Percentiles rank a stretch among this genome's conserved stretches.
These are phyloP conservation scores for Eutypa lata DNA, from an alignment of 2,329 filamentous ascomycete genomes.

Conservation along the genomic window DNA sequence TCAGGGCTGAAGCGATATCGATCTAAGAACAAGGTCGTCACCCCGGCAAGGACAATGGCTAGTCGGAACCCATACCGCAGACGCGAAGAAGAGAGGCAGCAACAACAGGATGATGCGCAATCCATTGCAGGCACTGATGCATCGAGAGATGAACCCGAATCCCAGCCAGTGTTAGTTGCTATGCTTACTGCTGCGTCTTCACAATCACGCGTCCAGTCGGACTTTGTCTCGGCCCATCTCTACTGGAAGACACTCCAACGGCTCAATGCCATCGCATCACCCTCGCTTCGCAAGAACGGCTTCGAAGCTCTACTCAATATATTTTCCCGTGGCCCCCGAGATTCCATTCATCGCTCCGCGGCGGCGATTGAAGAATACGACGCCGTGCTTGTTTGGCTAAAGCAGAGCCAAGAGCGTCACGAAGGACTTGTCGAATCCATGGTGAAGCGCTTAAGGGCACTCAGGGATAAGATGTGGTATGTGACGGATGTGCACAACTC, in stretches of 20 bases:
- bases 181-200: constrained; percentile 76
- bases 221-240: constrained; percentile 79
- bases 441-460: constrained; percentile 68
- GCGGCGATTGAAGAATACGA: constrained; percentile 76
- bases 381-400: constrained; percentile 79
- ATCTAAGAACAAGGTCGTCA: constrained; percentile 57
- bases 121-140: constrained; percentile 21
- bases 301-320: constrained; percentile 71
- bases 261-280: constrained; percentile 59
- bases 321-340: constrained; percentile 68
- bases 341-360: constrained; percentile 66
- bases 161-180: constrained; percentile 54
- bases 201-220: constrained; percentile 73
- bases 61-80: constrained; percentile 59
- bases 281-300: constrained; percentile 62
- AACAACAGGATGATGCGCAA: constrained; percentile 24
- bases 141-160: constrained; percentile 38
- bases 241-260: constrained; percentile 83
- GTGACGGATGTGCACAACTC: constrained; percentile 91
- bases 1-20: constrained; percentile 58
- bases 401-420: constrained; percentile 76
- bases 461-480: constrained; percentile 99
- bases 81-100: constrained; percentile 23
- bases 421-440: constrained; percentile 72
- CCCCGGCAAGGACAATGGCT: constrained; percentile 46